These are phyloP conservation scores for Aspergillus novofumigatus DNA, from an alignment of 2,329 filamentous ascomycete species.

Conservation along the genomic window DNA sequence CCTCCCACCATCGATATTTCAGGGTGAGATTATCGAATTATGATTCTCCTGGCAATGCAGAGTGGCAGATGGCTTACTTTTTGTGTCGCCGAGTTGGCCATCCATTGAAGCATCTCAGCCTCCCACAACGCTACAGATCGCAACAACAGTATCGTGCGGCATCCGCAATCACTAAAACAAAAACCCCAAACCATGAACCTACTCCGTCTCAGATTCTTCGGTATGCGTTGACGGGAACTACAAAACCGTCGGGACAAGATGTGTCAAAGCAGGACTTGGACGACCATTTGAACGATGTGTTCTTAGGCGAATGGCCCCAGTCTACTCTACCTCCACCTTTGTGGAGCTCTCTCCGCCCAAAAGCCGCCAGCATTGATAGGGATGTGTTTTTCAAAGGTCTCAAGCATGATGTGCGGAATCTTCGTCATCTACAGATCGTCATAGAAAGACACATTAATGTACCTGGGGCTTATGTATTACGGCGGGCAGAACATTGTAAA, in stretches of 20 bases:
- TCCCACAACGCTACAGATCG: slow-evolving; percentile 1
- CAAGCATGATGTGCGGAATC: slow-evolving; percentile 1
- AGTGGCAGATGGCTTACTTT: not conserved
- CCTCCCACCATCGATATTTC: not conserved
- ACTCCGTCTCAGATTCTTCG: slow-evolving; percentile 29
- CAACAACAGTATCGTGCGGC: slow-evolving; percentile 3
- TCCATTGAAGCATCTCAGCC: not conserved
- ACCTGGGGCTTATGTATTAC: slow-evolving; percentile 1
- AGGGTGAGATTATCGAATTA: not conserved
- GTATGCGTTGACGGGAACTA: slow-evolving; percentile 27
- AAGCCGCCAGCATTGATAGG: not conserved
- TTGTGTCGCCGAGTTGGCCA: not conserved
- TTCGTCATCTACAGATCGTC: slow-evolving; percentile 17
- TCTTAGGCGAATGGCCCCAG: slow-evolving; percentile 21
- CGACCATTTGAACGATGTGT: slow-evolving; percentile 14
- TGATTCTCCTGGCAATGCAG: not conserved
- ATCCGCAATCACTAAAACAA: not conserved
- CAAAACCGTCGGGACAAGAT: slow-evolving; percentile 3
- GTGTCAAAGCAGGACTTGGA: slow-evolving; percentile 7
- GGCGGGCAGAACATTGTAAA: slow-evolving; percentile 8
- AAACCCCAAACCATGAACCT: slow-evolving; percentile 9
- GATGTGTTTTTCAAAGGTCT: slow-evolving; percentile 2
- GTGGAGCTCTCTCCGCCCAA: slow-evolving; percentile 18
- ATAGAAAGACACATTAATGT: slow-evolving; percentile 23
- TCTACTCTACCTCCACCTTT: slow-evolving; percentile 15